Conservation (phyloP, 1,139 yeast genomes). For the Yamadazyma mexicana region DNA sequence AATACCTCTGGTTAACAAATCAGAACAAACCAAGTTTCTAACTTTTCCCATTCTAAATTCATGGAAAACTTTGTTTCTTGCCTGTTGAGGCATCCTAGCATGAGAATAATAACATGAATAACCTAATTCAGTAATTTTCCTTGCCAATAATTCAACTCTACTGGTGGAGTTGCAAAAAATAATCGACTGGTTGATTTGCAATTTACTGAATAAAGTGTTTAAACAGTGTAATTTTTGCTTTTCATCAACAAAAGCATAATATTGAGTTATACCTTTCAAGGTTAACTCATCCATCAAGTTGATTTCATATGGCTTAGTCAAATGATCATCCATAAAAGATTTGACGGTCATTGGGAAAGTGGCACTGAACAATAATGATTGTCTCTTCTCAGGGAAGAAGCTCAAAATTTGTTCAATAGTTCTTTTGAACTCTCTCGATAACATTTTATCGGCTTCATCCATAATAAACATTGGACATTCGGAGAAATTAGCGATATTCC, state of each 20-base stretch:
- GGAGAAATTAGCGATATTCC: conserved; percentile 82
- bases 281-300: conserved; percentile 97
- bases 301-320: conserved; percentile 90
- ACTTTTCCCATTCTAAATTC: conserved; percentile 98
- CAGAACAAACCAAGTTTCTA: conserved; percentile 95
- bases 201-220: conserved; percentile 89
- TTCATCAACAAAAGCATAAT: conserved; percentile 96
- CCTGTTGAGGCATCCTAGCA: conserved; percentile 96
- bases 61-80: conserved; percentile 96
- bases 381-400: conserved; percentile 80
- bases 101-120: conserved; percentile 96
- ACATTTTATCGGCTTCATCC: conserved; percentile 99
- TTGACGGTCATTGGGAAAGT: conserved; percentile 95
- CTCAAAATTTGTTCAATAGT: conserved; percentile 85
- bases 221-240: conserved; percentile 93
- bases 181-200: conserved; percentile 93
- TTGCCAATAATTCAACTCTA: conserved; percentile 92
- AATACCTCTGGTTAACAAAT: conserved; percentile 95
- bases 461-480: conserved; percentile 88
- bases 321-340: conserved; percentile 87
- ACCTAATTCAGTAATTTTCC: conserved; percentile 93
- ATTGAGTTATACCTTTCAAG: conserved; percentile 92
- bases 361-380: conserved; percentile 87
- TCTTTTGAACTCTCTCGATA: conserved; percentile 84
- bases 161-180: conserved; percentile 96